Evolutionary conservation across 208 protist species (phyloP).

Genomic region (Acanthamoeba quina): DNA sequence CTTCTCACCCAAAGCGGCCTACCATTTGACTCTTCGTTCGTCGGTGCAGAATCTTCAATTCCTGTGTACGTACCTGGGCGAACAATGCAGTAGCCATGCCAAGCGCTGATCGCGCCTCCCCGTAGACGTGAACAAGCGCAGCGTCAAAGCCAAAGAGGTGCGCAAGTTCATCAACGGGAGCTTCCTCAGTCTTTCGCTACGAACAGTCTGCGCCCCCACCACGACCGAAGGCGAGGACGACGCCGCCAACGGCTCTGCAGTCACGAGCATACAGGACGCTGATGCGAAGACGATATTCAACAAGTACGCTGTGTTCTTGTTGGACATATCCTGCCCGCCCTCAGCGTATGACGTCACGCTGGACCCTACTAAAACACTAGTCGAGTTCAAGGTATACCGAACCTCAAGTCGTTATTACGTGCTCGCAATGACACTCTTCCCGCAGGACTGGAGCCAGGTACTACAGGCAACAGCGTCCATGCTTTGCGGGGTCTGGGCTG

Average conservation of each 20-base stretch:
- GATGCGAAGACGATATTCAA: conserved; percentile 43
- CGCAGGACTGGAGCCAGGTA: background rate
- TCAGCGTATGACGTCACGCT: conserved; percentile 7
- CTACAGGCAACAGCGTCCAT: background rate
- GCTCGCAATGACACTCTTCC: background rate
- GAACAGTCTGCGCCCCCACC: background rate
- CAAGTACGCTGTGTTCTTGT: conserved; percentile 54
- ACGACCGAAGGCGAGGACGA: background rate
- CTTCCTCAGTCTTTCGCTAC: background rate
- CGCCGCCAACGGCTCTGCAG: background rate
- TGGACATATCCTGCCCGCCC: conserved; percentile 16
- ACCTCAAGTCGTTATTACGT: background rate
- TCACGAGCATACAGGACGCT: background rate
- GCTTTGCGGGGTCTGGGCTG: background rate
- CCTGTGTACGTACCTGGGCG: background rate
- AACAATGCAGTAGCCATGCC: background rate
- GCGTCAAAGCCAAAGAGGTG: background rate
- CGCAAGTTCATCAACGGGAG: conserved; percentile 54
- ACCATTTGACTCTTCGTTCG: background rate
- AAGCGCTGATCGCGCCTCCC: background rate
- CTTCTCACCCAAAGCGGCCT: background rate
- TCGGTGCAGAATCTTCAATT: background rate
- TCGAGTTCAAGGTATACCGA: conserved; percentile 31
- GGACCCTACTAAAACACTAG: background rate
- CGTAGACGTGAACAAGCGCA: conserved; percentile 22